A percentile compares a stretch with the other conserved stretches of the same genome.
These are phyloP conservation scores for Globisporangium carolinianum DNA, from an alignment of 352 stramenopile species.

Conservation along the genomic window DNA sequence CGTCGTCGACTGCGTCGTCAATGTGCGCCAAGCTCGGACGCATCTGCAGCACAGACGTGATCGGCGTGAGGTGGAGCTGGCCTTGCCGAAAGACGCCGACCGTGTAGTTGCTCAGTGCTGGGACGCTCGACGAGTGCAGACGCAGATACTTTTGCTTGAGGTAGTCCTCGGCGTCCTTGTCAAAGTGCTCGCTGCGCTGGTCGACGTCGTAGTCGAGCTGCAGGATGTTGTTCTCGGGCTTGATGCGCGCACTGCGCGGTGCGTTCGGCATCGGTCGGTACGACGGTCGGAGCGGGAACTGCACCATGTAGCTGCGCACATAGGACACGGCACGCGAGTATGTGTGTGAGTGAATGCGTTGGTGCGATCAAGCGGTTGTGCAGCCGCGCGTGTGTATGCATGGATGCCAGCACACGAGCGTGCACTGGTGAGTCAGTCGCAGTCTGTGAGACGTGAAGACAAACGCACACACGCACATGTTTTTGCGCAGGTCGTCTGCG, in stretches of 20 bases:
- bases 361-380: neutral
- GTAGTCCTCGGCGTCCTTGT: slow-evolving; percentile 75
- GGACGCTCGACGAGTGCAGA: slow-evolving; percentile 55
- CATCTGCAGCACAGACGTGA: slow-evolving; percentile 73
- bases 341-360: neutral
- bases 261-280: slow-evolving; percentile 68
- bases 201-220: slow-evolving; percentile 74
- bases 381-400: neutral
- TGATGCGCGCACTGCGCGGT: slow-evolving; percentile 54
- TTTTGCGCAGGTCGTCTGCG: slow-evolving; percentile 52
- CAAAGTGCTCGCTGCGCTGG: slow-evolving; percentile 64
- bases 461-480: slow-evolving; percentile 34
- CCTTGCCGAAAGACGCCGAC: slow-evolving; percentile 75
- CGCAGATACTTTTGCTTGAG: slow-evolving; percentile 66
- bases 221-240: slow-evolving; percentile 67
- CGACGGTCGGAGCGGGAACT: slow-evolving; percentile 72
- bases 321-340: neutral
- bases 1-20: slow-evolving; percentile 63
- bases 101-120: slow-evolving; percentile 70
- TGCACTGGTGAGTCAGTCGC: neutral
- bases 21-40: slow-evolving; percentile 72
- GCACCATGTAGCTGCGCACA: slow-evolving; percentile 48
- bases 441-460: neutral
- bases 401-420: neutral
- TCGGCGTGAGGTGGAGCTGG: slow-evolving; percentile 71